Evolutionary conservation across 148 eudicot genomes (phyloP), one percentile per base, ranked within the genome.

Genomic region (Vaccinium darrowii): DNA sequence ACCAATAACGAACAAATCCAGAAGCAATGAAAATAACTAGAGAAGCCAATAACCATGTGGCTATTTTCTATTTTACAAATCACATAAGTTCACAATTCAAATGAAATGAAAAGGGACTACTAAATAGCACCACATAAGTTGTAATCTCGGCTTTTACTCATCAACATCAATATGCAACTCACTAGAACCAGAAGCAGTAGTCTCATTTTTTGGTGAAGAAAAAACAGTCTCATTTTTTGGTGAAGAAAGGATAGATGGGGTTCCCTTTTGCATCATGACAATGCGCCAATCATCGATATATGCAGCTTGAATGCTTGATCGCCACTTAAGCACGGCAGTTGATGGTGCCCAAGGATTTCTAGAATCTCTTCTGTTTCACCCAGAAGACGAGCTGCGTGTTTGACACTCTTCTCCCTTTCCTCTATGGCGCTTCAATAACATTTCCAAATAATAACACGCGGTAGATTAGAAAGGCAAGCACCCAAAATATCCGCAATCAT

Each of bases 231-330:
- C 3, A 33, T 33, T 33, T 33, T 33, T 3, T 33, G 36, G 36
- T 36, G 39, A 36, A 36, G 39, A 36, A 30, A 23, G 9, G 0
- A 13, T 2, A 7, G 60, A 2, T 21, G n/a, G 23, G 8, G 39
- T 0, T 51, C 8, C 21, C 65, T 39, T 76, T 18, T 23, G 71
- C 71, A 8, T n/a, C 25, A 52, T 62, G 78, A 3, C 33, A 27
- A 78, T 23, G 3, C 84, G 79, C 88, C 89, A 87, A 51, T 86
- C 82, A 56, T 87, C 89, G 72, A 86, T 86, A 53, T 39, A 50
- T 21, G 84, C 47, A 10, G 51, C 53, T 43, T n/a, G n/a, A n/a
- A n/a, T n/a, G n/a, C n/a, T n/a, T 0, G 47, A 43, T 43, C 6
- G 5, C 47, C 47, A 43, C 47, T 0, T 43, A 43, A 43, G 47